Percentiles rank a stretch among this genome's conserved stretches.
Conservation (phyloP, 306 rosid species). For the Rosa rugosa region DNA sequence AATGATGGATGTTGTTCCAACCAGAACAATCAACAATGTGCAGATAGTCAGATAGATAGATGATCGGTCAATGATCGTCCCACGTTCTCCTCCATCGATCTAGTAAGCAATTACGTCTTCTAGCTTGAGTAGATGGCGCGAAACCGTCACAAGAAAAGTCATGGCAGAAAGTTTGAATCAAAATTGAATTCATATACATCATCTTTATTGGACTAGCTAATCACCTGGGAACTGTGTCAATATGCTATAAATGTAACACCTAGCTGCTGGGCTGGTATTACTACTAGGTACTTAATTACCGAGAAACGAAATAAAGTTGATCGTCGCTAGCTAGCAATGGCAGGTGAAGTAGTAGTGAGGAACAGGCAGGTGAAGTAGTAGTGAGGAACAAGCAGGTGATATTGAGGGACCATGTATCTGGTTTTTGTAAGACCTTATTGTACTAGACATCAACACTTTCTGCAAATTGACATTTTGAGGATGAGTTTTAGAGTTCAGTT, state of each 20-base stretch:
- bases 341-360: background rate
- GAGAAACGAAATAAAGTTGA: background rate
- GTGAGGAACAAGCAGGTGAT: slow-evolving; percentile 18
- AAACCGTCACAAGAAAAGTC: background rate
- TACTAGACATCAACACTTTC: too few relatives aligned
- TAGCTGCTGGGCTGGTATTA: background rate
- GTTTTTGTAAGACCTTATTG: too few relatives aligned
- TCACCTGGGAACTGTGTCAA: background rate
- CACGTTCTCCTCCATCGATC: background rate
- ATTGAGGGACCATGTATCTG: slow-evolving; percentile 3
- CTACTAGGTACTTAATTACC: background rate
- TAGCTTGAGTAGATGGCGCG: background rate
- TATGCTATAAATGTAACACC: background rate
- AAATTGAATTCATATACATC: background rate
- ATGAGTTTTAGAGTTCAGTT: too few relatives aligned
- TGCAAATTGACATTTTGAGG: too few relatives aligned
- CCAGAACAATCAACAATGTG: too few relatives aligned
- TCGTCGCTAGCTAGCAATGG: background rate
- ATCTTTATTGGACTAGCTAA: background rate
- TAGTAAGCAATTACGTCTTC: background rate
- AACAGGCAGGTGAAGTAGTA: slow-evolving; percentile 11
- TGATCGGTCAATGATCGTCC: background rate
- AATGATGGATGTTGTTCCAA: too few relatives aligned
- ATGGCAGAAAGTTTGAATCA: background rate
- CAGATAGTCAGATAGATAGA: too few relatives aligned